These are phyloP conservation scores for Zoysia pacifica DNA, from an alignment of 176 grass and related monocot species.

Conservation along the genomic window DNA sequence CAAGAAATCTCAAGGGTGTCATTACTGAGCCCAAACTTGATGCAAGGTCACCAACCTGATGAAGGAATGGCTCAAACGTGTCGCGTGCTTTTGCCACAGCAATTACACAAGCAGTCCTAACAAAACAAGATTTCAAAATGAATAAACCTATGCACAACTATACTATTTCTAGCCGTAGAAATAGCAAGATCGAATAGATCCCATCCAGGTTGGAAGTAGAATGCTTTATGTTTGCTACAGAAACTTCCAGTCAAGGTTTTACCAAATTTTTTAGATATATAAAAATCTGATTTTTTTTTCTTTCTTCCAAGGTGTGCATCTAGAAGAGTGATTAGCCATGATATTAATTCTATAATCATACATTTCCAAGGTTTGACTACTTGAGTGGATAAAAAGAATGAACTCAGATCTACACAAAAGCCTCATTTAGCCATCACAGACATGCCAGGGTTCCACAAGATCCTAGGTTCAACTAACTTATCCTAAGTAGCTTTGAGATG, in stretches of 20 bases:
- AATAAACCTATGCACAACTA: constrained; percentile 21
- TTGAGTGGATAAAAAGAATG: background rate
- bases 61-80: constrained; percentile 91
- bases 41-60: constrained; percentile 67
- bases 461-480: background rate
- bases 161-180: constrained; percentile 19
- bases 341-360: background rate
- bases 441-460: too few relatives aligned
- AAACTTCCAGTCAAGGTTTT: too few relatives aligned
- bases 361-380: background rate
- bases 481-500: background rate
- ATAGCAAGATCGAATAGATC: background rate
- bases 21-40: constrained; percentile 24
- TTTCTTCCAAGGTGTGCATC: background rate
- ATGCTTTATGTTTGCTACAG: too few relatives aligned
- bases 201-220: background rate
- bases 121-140: constrained; percentile 39
- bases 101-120: constrained; percentile 97
- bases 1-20: constrained; percentile 18
- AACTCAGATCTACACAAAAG: background rate
- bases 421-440: background rate
- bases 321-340: background rate
- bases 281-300: too few relatives aligned
- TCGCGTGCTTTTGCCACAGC: constrained; percentile 88
- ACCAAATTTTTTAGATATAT: too few relatives aligned